Percentiles rank a stretch among this genome's conserved stretches.
phyloP scores from a whole-genome alignment of 352 stramenopile genomes.

The Phytophthora pistaciae region DNA sequence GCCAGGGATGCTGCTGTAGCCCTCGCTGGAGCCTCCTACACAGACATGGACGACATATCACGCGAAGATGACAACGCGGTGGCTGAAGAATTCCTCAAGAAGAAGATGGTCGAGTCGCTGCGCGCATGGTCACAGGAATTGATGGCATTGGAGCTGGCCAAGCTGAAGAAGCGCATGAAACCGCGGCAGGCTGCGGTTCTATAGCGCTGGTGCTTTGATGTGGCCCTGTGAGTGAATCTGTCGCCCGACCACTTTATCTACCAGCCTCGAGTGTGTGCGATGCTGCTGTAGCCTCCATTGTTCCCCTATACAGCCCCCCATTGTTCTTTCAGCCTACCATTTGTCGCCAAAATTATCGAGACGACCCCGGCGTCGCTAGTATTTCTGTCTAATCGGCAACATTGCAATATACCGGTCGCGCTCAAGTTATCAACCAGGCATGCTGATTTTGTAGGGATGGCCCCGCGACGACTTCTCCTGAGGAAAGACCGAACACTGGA shows the following conservation, averaged over 20 bases:
- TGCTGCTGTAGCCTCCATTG: conserved; percentile 15
- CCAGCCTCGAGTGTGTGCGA: conserved; percentile 3
- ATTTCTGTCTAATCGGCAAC: neutral
- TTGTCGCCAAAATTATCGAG: neutral
- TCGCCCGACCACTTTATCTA: conserved; percentile 7
- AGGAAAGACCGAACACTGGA: conserved; percentile 28
- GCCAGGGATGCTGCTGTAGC: conserved; percentile 24
- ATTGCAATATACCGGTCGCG: neutral
- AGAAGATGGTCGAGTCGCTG: conserved; percentile 82
- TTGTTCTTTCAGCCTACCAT: neutral
- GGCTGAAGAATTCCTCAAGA: conserved; percentile 71
- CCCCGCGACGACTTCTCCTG: conserved; percentile 16
- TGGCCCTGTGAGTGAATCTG: neutral
- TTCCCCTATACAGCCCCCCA: conserved; percentile 1
- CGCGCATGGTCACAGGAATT: conserved; percentile 79
- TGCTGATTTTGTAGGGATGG: conserved; percentile 12
- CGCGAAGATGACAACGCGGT: conserved; percentile 46
- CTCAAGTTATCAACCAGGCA: neutral
- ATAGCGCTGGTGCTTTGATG: conserved; percentile 25
- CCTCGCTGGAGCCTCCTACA: conserved; percentile 39
- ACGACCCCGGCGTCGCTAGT: neutral
- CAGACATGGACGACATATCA: conserved; percentile 38
- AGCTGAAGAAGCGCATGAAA: conserved; percentile 80
- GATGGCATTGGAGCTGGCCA: conserved; percentile 67
- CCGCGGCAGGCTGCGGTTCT: conserved; percentile 63